These are phyloP conservation scores for Fraxinus pennsylvanica DNA, from an alignment of 257 asterid genomes.

Conservation along the genomic window DNA sequence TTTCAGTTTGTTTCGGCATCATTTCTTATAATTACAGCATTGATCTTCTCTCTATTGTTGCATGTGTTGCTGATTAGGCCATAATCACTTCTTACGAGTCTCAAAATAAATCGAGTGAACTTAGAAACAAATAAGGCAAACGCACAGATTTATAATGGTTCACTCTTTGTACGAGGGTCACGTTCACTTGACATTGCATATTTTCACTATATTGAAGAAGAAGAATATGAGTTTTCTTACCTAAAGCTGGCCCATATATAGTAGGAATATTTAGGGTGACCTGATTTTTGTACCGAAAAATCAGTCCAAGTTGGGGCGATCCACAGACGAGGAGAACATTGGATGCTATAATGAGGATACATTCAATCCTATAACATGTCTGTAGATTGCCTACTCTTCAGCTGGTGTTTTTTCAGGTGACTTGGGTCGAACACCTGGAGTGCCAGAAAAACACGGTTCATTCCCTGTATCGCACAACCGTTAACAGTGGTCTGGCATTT, in stretches of 20 bases:
- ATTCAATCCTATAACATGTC: not conserved
- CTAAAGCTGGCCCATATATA: too few species aligned
- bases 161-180: too few species aligned
- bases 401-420: conserved; percentile 56
- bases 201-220: too few species aligned
- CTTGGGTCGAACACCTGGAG: conserved; percentile 90
- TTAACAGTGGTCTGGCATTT: conserved; percentile 79
- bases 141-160: too few species aligned
- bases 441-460: conserved; percentile 60
- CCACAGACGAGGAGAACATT: not conserved
- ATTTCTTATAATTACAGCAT: too few species aligned
- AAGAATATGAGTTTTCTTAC: too few species aligned
- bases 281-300: too few species aligned
- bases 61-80: too few species aligned
- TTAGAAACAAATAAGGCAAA: too few species aligned
- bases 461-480: conserved; percentile 58
- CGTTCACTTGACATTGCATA: too few species aligned
- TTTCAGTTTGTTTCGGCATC: not conserved
- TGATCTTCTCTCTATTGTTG: too few species aligned
- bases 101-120: not conserved
- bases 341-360: not conserved
- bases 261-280: too few species aligned
- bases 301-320: not conserved
- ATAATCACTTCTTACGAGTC: not conserved
- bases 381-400: not conserved